Base-by-base conservation (phyloP, 2,329 filamentous ascomycete species). In the Fusarium temperatum region DNA sequence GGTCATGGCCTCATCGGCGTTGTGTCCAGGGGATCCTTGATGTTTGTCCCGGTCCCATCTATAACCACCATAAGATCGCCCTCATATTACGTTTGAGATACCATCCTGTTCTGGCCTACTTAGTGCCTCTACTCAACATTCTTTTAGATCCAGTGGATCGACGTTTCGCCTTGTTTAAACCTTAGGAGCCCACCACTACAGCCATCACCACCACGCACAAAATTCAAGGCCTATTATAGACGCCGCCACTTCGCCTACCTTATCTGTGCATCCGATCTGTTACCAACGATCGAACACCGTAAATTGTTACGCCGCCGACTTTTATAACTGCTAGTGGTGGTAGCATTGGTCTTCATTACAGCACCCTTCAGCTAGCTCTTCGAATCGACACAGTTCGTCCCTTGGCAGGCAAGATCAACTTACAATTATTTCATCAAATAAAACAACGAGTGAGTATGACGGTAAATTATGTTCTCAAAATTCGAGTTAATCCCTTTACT, bases 31-130 rank as follows among this genome's bases (percentile, higher is more conserved):
- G 41, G 64, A 66, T 58, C 64, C 70, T 68, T 63, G 66, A 68
- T 59, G 51, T 59, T 63, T 57, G 64, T 62, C 38, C 64, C 26
- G 26, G 53, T 50, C 55, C 66, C 57, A 64, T 64, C 71, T 66
- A 72, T 67, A 72, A 74, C 67, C 71, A 72, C 54, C 54, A 61
- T 47, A 50, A 53, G 39, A 54, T 72, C 59, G 63, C 68, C 69
- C 68, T 74, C 48, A 59, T 59, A 58, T 39, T 28, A 28, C 48
- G 44, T 48, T 42, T 59, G 39, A 54, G 53, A 51, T 61, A 38
- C 71, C 62, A 55, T 53, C 58, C 42, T 59, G 41, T 72, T 59
- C 32, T 24, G 20, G 41, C 14, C 44, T 45, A 36, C 42, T 54
- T 59, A 53, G 24, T 42, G 26, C 28, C 32, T 60, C 30, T 35